Percentiles rank a stretch among this genome's conserved stretches.
Evolutionary conservation across 2,329 filamentous ascomycete genomes (phyloP).

Genomic region (Botrytis tulipae): DNA sequence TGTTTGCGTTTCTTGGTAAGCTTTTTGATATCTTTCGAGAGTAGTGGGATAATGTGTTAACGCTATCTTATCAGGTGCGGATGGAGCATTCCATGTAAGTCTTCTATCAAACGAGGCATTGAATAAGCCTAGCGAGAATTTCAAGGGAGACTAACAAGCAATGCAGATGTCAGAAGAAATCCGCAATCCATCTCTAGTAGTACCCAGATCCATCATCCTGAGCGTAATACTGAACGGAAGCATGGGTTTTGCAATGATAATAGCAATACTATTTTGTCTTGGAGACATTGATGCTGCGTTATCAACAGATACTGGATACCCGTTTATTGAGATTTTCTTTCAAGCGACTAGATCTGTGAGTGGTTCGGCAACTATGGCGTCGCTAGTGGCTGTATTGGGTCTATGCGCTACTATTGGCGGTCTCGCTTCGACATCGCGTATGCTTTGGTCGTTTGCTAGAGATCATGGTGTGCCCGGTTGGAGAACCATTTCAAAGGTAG

Average conservation of each 20-base stretch:
- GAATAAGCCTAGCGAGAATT: neutral
- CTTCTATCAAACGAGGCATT: neutral
- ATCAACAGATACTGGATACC: constrained; percentile 41
- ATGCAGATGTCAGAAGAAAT: constrained; percentile 22
- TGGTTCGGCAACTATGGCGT: constrained; percentile 48
- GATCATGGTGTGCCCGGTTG: constrained; percentile 46
- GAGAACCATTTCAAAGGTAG: constrained; percentile 40
- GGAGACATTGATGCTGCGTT: constrained; percentile 41
- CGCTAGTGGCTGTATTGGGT: constrained; percentile 43
- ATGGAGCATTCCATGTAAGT: constrained; percentile 20
- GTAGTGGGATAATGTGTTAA: neutral
- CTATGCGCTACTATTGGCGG: constrained; percentile 42
- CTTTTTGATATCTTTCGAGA: neutral
- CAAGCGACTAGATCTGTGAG: constrained; percentile 46
- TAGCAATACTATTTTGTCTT: constrained; percentile 41
- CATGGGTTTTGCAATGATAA: constrained; percentile 44
- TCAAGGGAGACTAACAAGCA: neutral
- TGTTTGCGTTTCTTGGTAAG: constrained; percentile 24
- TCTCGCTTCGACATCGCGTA: constrained; percentile 40
- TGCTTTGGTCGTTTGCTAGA: constrained; percentile 46
- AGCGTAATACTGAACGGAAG: constrained; percentile 48
- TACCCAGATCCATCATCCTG: constrained; percentile 42
- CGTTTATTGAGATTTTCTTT: constrained; percentile 53
- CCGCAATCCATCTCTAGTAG: constrained; percentile 15
- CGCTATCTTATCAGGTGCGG: constrained; percentile 1